Evolutionary conservation across 768 basidiomycete genomes (phyloP), one percentile per base, ranked within the genome.

Genomic region (Saitozyma sp.): DNA sequence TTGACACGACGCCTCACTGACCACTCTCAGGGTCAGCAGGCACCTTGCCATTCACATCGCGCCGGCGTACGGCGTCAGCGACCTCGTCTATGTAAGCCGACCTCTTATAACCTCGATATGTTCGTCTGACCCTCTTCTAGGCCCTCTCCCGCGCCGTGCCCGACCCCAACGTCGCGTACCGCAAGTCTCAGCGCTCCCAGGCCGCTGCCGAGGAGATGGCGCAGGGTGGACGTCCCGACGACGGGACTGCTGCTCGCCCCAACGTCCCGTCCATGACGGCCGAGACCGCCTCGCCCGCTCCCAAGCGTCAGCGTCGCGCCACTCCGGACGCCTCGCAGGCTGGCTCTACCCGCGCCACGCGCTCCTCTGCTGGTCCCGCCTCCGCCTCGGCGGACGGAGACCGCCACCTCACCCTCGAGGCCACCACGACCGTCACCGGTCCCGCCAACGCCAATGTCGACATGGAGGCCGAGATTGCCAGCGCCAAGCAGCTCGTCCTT

Each of bases 401-500:
- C 10, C 65, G 67, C 46, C 64, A 70, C 39, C 52, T 71, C 58
- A 67, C 70, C 13, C 57, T 72, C 58, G 69, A 77, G 61, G 79
- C 82, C 39, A 84, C 85, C 16, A 74, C 69, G 37, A 71, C 73
- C 37, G 63, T 74, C 68, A 69, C 66, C 52, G 69, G 62, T 10
- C 69, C 71, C 6, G 58, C 62, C 50, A 66, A 61, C 38, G 53
- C 69, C 41, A 84, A 87, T 73, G 85, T 88, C 3, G 88, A 89
- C 54, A 87, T 88, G 69, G 87, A 89, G 40, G 82, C 79, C 0
- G 86, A 86, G 62, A 84, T 94, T 49, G 82, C 82, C 40, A 90
- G 91, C 71, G 89, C 92, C 80, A 86, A 86, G 78, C 86, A 86
- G 70, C 78, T 94, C 73, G 90, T 93, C 54, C 84, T 85, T 46